Evolutionary conservation across 106 monocot genomes (phyloP).

Genomic region (Apostasia ramifera): DNA sequence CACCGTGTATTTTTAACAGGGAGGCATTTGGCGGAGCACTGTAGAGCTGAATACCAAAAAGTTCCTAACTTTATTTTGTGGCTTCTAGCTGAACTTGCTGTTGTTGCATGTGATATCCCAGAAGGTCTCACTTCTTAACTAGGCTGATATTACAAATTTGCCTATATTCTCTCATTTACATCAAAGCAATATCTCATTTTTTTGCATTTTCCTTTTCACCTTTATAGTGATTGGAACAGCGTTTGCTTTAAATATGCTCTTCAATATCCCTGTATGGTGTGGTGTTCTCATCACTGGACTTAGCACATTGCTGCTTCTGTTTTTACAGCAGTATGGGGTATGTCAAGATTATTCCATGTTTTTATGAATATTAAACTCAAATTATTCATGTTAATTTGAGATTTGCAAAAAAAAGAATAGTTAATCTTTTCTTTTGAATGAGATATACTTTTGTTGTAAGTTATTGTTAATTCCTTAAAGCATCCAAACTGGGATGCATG

Average conservation of each 20-base stretch:
- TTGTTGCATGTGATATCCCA: constrained; percentile 93
- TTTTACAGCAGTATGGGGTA: constrained; percentile 98
- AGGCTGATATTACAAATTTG: too few species aligned
- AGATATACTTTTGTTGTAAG: not conserved
- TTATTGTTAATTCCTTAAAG: not conserved
- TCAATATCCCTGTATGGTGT: constrained; percentile 79
- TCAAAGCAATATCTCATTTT: not conserved
- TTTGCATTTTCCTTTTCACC: constrained; percentile 1
- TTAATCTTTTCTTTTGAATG: too few species aligned
- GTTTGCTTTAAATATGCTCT: constrained; percentile 93
- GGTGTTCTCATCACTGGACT: constrained; percentile 89
- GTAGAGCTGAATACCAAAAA: constrained; percentile 76
- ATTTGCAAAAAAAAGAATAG: too few species aligned
- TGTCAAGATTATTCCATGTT: constrained; percentile 6
- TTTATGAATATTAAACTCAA: not conserved
- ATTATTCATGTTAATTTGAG: too few species aligned
- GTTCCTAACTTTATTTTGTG: constrained; percentile 69
- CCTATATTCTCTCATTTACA: too few species aligned
- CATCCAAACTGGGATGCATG: not conserved
- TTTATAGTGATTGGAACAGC: constrained; percentile 91
- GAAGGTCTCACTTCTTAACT: constrained; percentile 46
- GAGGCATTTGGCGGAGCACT: constrained; percentile 96
- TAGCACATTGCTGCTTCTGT: constrained; percentile 76
- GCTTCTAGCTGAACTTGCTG: constrained; percentile 86
- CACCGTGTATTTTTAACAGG: constrained; percentile 29